These are phyloP conservation scores for Corymbia calophylla DNA, from an alignment of 441 rosid genomes.

Conservation along the genomic window DNA sequence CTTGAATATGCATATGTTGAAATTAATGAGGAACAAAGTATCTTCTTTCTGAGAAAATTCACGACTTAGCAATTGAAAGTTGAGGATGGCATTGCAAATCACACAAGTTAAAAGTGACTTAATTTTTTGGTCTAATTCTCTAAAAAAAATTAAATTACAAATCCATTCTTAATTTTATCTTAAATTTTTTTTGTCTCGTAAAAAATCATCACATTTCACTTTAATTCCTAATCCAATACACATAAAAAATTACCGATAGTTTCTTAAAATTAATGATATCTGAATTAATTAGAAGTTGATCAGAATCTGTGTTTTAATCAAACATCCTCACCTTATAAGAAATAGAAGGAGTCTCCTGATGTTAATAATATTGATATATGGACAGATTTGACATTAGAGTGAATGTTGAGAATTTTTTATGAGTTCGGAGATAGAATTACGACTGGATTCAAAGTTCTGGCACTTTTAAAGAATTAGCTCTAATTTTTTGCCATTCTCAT, in stretches of 20 bases:
- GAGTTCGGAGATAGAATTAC: too few relatives aligned
- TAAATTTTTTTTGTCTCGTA: too few relatives aligned
- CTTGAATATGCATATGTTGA: not conserved
- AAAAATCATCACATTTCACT: too few relatives aligned
- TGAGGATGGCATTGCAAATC: not conserved
- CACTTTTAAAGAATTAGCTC: not conserved
- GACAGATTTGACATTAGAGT: too few relatives aligned
- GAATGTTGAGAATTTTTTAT: too few relatives aligned
- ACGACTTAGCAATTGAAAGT: not conserved
- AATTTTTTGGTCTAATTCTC: not conserved
- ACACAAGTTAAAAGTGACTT: not conserved
- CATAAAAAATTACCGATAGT: accelerated
- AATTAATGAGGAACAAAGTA: not conserved
- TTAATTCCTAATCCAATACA: not conserved
- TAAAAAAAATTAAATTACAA: accelerated
- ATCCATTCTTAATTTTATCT: too few relatives aligned
- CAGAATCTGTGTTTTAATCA: not conserved
- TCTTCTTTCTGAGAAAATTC: not conserved
- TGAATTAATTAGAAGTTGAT: too few relatives aligned
- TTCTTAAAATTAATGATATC: too few relatives aligned
- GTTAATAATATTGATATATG: too few relatives aligned
- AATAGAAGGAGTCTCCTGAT: too few relatives aligned
- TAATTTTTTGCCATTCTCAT: not conserved
- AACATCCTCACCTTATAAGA: not conserved
- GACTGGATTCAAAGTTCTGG: too few relatives aligned